Conservation (phyloP, 768 basidiomycete genomes). For the Tephrocybe sp. region DNA sequence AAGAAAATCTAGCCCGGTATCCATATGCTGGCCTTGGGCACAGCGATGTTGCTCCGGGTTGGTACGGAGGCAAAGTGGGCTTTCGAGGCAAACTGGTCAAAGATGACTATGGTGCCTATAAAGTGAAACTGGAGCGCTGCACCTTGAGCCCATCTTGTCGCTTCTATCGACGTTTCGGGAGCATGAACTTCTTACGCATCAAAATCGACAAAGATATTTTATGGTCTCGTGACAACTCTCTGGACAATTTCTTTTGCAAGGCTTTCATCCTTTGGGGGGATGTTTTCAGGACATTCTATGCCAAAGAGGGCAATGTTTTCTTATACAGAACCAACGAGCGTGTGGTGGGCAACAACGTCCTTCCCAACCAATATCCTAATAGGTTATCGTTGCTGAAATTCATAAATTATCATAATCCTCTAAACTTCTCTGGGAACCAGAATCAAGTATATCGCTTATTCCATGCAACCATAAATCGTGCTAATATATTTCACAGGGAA, state of each 20-base stretch:
- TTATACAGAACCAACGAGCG: slow-evolving; percentile 54
- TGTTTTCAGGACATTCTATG: slow-evolving; percentile 61
- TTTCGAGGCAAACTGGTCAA: slow-evolving; percentile 43
- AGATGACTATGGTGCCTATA: slow-evolving; percentile 23
- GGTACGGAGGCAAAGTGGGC: slow-evolving; percentile 64
- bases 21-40: slow-evolving; percentile 43
- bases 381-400: slow-evolving; percentile 44
- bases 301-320: slow-evolving; percentile 60
- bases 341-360: slow-evolving; percentile 19
- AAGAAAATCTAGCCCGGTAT: slow-evolving; percentile 32
- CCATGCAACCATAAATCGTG: neutral
- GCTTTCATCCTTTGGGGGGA: slow-evolving; percentile 53
- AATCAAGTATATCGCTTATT: slow-evolving; percentile 43
- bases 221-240: slow-evolving; percentile 16
- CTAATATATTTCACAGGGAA: slow-evolving; percentile 36
- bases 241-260: slow-evolving; percentile 43
- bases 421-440: slow-evolving; percentile 35
- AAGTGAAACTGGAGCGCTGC: slow-evolving; percentile 46
- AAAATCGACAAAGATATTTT: slow-evolving; percentile 36
- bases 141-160: slow-evolving; percentile 55
- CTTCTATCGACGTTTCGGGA: slow-evolving; percentile 62
- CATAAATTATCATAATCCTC: slow-evolving; percentile 55
- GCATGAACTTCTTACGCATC: slow-evolving; percentile 54
- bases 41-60: slow-evolving; percentile 34
- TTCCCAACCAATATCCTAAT: neutral